Evolutionary conservation across 2,329 filamentous ascomycete species (phyloP), one percentile per base, ranked within the genome.

Genomic region (Fusarium ambrosium): DNA sequence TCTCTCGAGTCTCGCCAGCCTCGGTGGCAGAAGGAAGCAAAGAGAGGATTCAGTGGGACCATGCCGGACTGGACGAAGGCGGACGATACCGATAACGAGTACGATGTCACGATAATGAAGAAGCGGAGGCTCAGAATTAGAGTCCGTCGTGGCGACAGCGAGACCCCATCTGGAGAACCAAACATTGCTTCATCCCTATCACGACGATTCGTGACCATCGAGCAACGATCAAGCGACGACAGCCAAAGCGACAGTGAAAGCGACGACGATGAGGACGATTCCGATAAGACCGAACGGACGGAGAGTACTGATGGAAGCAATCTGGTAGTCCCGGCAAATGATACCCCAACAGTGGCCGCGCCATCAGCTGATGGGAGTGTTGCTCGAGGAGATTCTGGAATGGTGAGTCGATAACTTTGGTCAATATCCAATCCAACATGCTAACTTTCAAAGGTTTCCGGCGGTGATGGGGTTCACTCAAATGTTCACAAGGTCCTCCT

Each of bases 31-130:
- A 64, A 61, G 43, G 66, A 75, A 61, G 69, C 66, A 39, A 73
- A 71, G 63, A 72, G 69, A 36, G 70, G 62, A 51, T 68, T 74
- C 41, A 66, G 68, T 20, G 68, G 67, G 53, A 60, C 61, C 39
- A 61, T 78, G 9, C 78, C 77, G 2, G 64, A 70, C 9, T 81
- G 80, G 80, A 81, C 80, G 16, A 71, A 71, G 24, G 79, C 68
- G n/a, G 80, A 81, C 45, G 76, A 77, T 27, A 69, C 56, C 55
- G 73, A 78, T 29, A 64, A 77, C 45, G 68, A 65, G 10, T 68
- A 78, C 70, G 73, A 76, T 20, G 69, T 72, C 58, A 64, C 67
- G 36, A 68, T 68, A 32, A 70, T 69, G 66, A 77, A 58, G 45
- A 78, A 56, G 20, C 74, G 64, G 18, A 69, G 58, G 36, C 20